Conservation (phyloP, 495 filamentous ascomycete species). For the Penicillium silybi region DNA sequence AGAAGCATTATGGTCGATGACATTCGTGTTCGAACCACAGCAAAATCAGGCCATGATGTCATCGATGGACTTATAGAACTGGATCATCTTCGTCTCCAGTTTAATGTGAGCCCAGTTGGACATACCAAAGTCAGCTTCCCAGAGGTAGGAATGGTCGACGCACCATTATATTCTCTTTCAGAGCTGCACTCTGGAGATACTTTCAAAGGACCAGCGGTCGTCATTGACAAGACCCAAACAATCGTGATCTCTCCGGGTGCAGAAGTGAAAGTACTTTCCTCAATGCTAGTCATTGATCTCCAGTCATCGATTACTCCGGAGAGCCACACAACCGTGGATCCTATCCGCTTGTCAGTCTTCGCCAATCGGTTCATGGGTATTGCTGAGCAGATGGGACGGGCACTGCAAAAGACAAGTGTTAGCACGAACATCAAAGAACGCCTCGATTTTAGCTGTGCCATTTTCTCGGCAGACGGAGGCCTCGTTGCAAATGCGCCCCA, state of each 20-base stretch:
- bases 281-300: not conserved
- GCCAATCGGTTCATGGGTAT: conserved; percentile 34
- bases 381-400: conserved; percentile 44
- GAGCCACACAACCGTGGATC: conserved; percentile 43
- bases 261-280: not conserved
- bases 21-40: too few species aligned
- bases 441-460: conserved; percentile 24
- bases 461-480: too few species aligned
- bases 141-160: not conserved
- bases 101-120: too few species aligned
- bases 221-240: conserved; percentile 90
- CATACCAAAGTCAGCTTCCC: too few species aligned
- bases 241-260: conserved; percentile 78
- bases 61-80: too few species aligned
- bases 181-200: too few species aligned
- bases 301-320: conserved; percentile 34
- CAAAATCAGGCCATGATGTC: too few species aligned
- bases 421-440: conserved; percentile 42
- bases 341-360: conserved; percentile 78
- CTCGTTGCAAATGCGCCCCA: too few species aligned
- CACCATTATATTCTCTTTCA: too few species aligned
- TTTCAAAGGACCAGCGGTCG: conserved; percentile 74
- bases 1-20: too few species aligned
- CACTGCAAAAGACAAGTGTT: conserved; percentile 38
- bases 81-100: too few species aligned